Evolutionary conservation across 176 grass and related monocot genomes (phyloP).

Genomic region (Oropetium thomaeum): DNA sequence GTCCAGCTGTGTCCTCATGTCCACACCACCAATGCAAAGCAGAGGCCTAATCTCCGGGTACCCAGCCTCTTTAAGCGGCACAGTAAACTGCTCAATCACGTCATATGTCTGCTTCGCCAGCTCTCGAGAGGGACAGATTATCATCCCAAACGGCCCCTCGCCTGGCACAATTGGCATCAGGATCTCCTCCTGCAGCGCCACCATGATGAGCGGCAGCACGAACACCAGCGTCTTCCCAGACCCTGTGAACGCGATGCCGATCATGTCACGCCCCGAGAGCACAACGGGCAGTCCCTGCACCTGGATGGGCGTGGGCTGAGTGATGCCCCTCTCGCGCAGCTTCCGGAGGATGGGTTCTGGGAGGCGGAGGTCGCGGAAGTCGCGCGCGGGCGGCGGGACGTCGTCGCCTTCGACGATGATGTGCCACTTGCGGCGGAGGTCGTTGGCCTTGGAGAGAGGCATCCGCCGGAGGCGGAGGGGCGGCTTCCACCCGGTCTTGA

Average conservation of each 20-base stretch:
- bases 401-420: constrained; percentile 87
- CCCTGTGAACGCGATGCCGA: constrained; percentile 87
- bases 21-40: constrained; percentile 81
- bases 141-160: constrained; percentile 82
- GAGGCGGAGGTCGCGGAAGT: constrained; percentile 71
- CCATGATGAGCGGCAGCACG: constrained; percentile 80
- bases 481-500: constrained; percentile 68
- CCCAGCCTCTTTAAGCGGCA: constrained; percentile 48
- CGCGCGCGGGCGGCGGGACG: constrained; percentile 59
- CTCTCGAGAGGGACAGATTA: constrained; percentile 86
- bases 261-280: constrained; percentile 89
- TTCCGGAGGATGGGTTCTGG: constrained; percentile 68
- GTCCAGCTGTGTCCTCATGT: constrained; percentile 82
- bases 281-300: constrained; percentile 74
- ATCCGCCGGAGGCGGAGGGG: constrained; percentile 61
- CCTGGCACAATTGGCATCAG: constrained; percentile 82
- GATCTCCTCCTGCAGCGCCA: constrained; percentile 74
- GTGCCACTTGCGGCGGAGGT: constrained; percentile 68
- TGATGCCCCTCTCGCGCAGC: constrained; percentile 70
- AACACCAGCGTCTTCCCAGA: constrained; percentile 88
- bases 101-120: constrained; percentile 89
- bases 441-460: constrained; percentile 44
- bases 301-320: constrained; percentile 95
- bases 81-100: constrained; percentile 66
- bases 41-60: constrained; percentile 75